Evolutionary conservation across 176 grass and related monocot genomes (phyloP), one percentile per base, ranked within the genome.

Genomic region (Metroxylon sagu): DNA sequence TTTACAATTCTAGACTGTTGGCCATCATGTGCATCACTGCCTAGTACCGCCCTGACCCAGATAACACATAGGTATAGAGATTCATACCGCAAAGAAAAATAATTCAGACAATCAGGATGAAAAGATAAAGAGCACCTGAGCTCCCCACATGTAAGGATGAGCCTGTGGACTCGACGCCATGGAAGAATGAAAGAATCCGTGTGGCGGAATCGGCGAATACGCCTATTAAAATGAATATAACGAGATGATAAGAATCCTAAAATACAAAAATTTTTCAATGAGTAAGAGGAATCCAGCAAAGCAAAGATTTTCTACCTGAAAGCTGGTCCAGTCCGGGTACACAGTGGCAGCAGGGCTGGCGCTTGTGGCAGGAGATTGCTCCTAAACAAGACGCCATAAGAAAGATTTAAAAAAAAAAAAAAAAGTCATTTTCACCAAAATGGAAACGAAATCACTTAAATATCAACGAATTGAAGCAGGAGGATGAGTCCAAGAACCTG

Each of bases 91-190:
- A 43, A 14, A 43, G 35, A 2, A 50, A 2, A 56, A 39, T 16
- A 31, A 68, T 43, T 10, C 31, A 49, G 54, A 39, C 16, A 66
- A 62, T 64, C 18, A 67, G 51, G 30, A 8, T 1, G 54, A 39
- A 49, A 56, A 19, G 54, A 31, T 55, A 81, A 59, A 19, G 26
- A 26, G 31, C 63, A 92, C 93, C 76, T 88, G 93, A 79, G 81
- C 76, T 71, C 88, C 93, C 93, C 93, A 98, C 93, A 98, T 98
- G 67, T 92, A 98, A 25, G 93, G 82, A 83, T 98, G 88, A 26
- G 79, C 76, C 65, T 98, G 88, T 69, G 93, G 88, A 53, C 64
- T 88, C 54, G 93, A 86, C 23, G 62, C 78, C 65, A 87, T 68
- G 4, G 83, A 76, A 14, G 92, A 75, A 6, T 73, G 88, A 49